These are phyloP conservation scores for Saccharomycopsis sp. DNA, from an alignment of 805 yeast species.

Conservation along the genomic window DNA sequence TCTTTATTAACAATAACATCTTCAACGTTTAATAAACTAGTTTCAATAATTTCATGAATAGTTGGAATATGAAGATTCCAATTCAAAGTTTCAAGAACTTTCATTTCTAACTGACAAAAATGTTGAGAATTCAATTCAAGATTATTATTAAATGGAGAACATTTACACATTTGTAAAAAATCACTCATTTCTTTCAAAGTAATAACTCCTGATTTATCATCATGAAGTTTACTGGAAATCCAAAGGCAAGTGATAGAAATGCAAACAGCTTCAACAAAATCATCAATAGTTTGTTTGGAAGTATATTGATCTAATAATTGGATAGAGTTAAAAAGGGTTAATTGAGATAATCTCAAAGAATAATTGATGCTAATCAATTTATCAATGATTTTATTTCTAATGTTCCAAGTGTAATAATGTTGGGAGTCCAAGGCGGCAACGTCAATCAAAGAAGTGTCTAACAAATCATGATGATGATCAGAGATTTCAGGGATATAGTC, in stretches of 20 bases:
- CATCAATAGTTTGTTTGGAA: constrained; percentile 27
- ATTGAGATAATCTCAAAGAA: too few species aligned
- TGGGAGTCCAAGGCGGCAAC: too few species aligned
- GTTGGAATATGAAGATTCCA: constrained; percentile 34
- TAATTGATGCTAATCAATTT: too few species aligned
- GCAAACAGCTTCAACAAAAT: too few species aligned
- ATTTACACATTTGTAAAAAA: constrained; percentile 35
- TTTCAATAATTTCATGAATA: constrained; percentile 13
- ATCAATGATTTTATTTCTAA: too few species aligned
- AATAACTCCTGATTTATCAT: constrained; percentile 12
- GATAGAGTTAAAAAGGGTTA: constrained; percentile 38
- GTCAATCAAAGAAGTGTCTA: too few species aligned
- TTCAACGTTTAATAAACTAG: constrained; percentile 3
- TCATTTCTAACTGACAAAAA: too few species aligned
- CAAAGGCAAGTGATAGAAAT: constrained; percentile 34
- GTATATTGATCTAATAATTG: constrained; percentile 31
- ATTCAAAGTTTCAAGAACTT: constrained; percentile 47
- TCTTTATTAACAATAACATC: neutral
- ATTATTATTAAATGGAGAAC: too few species aligned
- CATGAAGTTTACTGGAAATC: constrained; percentile 33
- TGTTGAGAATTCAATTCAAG: too few species aligned
- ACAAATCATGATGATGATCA: too few species aligned
- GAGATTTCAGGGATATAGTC: too few species aligned
- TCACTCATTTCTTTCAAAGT: constrained; percentile 11
- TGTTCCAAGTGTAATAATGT: too few species aligned